Evolutionary conservation across 1,284 basidiomycete species (phyloP).

Genomic region (Boletus mariae): DNA sequence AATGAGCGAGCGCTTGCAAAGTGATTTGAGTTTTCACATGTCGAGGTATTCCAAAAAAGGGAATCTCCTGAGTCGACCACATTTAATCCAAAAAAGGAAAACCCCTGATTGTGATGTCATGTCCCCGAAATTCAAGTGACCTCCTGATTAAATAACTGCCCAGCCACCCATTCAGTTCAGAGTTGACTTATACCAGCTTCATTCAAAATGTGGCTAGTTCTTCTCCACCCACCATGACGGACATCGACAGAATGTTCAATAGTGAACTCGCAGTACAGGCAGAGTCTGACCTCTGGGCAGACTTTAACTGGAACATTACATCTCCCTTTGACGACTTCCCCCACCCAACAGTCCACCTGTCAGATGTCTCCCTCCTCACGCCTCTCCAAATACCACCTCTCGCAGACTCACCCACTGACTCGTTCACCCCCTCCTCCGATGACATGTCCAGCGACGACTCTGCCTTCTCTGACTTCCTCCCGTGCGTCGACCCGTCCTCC

Average conservation of each 20-base stretch:
- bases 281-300: conserved; percentile 1
- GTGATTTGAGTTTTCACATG: conserved; percentile 19
- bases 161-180: conserved; percentile 17
- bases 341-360: conserved; percentile 22
- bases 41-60: conserved; percentile 9
- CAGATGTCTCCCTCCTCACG: conserved; percentile 15
- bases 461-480: conserved; percentile 17
- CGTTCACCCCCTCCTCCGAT: conserved; percentile 3
- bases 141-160: not conserved
- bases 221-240: conserved; percentile 12
- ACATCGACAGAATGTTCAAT: conserved; percentile 26
- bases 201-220: conserved; percentile 18
- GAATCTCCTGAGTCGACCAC: not conserved
- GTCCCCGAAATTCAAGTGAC: not conserved
- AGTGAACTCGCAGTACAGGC: conserved; percentile 17
- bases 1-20: not conserved
- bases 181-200: conserved; percentile 6
- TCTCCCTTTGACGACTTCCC: not conserved
- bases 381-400: conserved; percentile 8
- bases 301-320: not conserved
- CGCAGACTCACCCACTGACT: conserved; percentile 3
- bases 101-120: conserved; percentile 10
- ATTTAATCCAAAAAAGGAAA: conserved; percentile 11
- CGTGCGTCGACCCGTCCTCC: conserved; percentile 13
- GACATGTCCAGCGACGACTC: conserved; percentile 21